Percentiles rank a stretch among this genome's conserved stretches.
Conservation (phyloP, 106 monocot species). For the Platanthera guangdongensis region DNA sequence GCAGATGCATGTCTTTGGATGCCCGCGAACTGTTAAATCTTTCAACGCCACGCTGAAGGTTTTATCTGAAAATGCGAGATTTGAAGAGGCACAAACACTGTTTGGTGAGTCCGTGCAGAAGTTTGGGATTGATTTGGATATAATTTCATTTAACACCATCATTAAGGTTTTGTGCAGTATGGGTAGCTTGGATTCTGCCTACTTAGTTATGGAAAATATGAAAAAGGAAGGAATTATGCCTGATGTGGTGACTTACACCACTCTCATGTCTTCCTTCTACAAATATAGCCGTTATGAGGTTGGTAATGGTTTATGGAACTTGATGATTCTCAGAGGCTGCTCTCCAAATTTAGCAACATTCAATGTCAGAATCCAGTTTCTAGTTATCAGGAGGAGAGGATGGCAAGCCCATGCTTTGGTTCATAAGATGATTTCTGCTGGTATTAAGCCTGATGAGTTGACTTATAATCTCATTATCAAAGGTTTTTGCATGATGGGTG, state of each 20-base stretch:
- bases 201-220: slow-evolving; percentile 68
- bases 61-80: slow-evolving; percentile 32
- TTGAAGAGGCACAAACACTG: slow-evolving; percentile 27
- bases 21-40: slow-evolving; percentile 64
- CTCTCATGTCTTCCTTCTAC: slow-evolving; percentile 69
- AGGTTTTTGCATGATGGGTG: slow-evolving; percentile 70
- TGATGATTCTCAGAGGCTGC: slow-evolving; percentile 69
- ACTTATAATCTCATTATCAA: slow-evolving; percentile 92
- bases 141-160: slow-evolving; percentile 68
- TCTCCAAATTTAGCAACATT: slow-evolving; percentile 71
- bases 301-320: slow-evolving; percentile 91
- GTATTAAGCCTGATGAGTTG: slow-evolving; percentile 62
- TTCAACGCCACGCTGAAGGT: slow-evolving; percentile 82
- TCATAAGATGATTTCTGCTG: slow-evolving; percentile 42
- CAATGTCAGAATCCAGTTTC: slow-evolving; percentile 84
- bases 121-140: slow-evolving; percentile 63
- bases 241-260: slow-evolving; percentile 86
- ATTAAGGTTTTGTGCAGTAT: slow-evolving; percentile 62
- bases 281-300: slow-evolving; percentile 59
- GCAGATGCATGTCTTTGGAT: slow-evolving; percentile 63
- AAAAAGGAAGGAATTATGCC: slow-evolving; percentile 46
- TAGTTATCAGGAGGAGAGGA: slow-evolving; percentile 55
- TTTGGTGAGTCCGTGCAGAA: slow-evolving; percentile 19
- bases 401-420: slow-evolving; percentile 70
- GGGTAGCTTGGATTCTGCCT: slow-evolving; percentile 48